These are phyloP conservation scores for Boletellus deceptivus DNA, from an alignment of 1,284 basidiomycete genomes.

Conservation along the genomic window DNA sequence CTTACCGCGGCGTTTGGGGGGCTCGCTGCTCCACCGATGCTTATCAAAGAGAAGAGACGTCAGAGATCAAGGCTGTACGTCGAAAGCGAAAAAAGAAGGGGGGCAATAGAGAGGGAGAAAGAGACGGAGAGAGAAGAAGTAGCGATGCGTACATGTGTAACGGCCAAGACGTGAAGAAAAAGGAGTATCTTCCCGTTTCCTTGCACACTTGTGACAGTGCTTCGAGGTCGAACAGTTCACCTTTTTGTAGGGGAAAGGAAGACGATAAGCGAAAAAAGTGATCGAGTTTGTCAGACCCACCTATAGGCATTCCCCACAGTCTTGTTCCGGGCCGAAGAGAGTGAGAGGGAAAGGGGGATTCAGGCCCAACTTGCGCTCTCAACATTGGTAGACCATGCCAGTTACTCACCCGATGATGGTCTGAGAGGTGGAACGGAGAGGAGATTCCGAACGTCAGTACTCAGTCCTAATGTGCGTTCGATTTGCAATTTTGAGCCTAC, in stretches of 20 bases:
- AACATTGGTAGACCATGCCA: not conserved
- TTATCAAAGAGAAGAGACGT: constrained; percentile 20
- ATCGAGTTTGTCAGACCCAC: constrained; percentile 32
- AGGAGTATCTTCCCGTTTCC: constrained; percentile 59
- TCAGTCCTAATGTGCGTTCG: not conserved
- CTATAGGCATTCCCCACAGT: constrained; percentile 71
- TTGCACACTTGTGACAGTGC: constrained; percentile 55
- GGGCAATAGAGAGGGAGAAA: not conserved
- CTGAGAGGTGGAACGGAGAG: constrained; percentile 30
- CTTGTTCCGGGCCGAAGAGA: constrained; percentile 31
- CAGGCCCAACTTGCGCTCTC: not conserved
- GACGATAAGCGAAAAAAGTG: not conserved
- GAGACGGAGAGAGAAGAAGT: no score
- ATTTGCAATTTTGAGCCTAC: constrained; percentile 30
- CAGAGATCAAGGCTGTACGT: not conserved
- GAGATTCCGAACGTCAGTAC: not conserved
- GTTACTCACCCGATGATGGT: constrained; percentile 57
- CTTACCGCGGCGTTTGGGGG: constrained; percentile 69
- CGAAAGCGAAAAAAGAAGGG: not conserved
- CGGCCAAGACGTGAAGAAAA: constrained; percentile 75
- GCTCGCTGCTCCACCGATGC: constrained; percentile 64
- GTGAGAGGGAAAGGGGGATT: not conserved
- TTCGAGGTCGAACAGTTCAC: constrained; percentile 71
- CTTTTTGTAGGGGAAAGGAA: constrained; percentile 29
- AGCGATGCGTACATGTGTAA: constrained; percentile 54